phyloP scores from a whole-genome alignment of 768 basidiomycete species.

The Paxillus rubicundulus region DNA sequence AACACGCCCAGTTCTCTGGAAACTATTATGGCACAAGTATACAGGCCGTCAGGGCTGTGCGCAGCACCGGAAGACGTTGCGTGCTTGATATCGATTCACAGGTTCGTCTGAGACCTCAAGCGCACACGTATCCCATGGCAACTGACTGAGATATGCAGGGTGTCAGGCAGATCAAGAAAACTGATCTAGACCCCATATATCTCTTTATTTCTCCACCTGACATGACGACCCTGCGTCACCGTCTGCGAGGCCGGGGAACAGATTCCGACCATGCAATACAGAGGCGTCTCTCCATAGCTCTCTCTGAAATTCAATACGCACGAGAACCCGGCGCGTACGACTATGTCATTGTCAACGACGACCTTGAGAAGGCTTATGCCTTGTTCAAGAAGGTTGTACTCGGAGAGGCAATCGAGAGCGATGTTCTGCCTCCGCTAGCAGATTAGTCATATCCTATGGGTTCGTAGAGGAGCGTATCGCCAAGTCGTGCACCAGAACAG shows the following conservation, averaged over 20 bases:
- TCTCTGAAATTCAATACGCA: slow-evolving; percentile 82
- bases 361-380: slow-evolving; percentile 77
- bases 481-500: background rate
- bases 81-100: slow-evolving; percentile 96
- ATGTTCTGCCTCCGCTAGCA: slow-evolving; percentile 64
- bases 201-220: slow-evolving; percentile 92
- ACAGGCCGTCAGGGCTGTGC: slow-evolving; percentile 67
- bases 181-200: slow-evolving; percentile 79
- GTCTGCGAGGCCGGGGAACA: slow-evolving; percentile 79
- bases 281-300: slow-evolving; percentile 73
- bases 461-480: background rate
- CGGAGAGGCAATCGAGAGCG: slow-evolving; percentile 59
- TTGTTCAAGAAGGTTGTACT: slow-evolving; percentile 75
- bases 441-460: slow-evolving; percentile 35
- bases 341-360: slow-evolving; percentile 86
- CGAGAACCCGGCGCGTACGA: slow-evolving; percentile 73
- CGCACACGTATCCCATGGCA: slow-evolving; percentile 1
- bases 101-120: slow-evolving; percentile 46
- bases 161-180: slow-evolving; percentile 86
- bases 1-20: slow-evolving; percentile 89
- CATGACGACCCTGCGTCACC: slow-evolving; percentile 61
- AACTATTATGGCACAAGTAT: slow-evolving; percentile 94
- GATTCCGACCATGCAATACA: slow-evolving; percentile 72
- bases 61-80: slow-evolving; percentile 70
- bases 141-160: slow-evolving; percentile 50